Conservation (phyloP, 345 rosid genomes). For the Gossypium anomalum region DNA sequence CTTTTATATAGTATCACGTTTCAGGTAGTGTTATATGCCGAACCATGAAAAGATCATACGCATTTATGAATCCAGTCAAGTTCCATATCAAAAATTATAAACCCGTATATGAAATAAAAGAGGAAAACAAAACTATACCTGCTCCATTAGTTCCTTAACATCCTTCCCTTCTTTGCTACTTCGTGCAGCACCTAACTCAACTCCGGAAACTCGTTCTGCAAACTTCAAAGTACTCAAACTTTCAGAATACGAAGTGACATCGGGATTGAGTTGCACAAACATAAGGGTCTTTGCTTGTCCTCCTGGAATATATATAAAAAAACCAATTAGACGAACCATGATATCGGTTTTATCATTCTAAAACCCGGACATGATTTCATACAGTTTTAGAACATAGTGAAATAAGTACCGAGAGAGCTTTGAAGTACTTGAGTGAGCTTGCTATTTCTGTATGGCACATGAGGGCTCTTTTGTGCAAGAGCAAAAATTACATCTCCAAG, state of each 20-base stretch:
- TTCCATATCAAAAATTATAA: background rate
- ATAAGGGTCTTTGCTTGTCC: constrained; percentile 98
- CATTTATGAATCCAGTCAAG: background rate
- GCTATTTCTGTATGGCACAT: constrained; percentile 96
- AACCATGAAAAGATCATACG: background rate
- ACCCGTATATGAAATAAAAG: background rate
- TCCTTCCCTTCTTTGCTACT: constrained; percentile 87
- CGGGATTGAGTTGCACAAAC: constrained; percentile 98
- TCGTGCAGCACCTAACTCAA: constrained; percentile 90
- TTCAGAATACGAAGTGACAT: constrained; percentile 81
- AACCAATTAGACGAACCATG: constrained; percentile 2
- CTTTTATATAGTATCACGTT: no score
- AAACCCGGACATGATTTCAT: background rate
- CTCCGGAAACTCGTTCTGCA: constrained; percentile 96
- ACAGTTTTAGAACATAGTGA: background rate
- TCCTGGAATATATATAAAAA: constrained; percentile 37
- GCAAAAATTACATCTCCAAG: constrained; percentile 98
- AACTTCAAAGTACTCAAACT: constrained; percentile 88
- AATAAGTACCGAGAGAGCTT: constrained; percentile 59
- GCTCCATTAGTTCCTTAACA: constrained; percentile 80
- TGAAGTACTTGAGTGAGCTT: constrained; percentile 97
- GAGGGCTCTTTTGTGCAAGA: constrained; percentile 69
- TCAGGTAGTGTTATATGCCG: background rate
- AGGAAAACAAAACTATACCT: constrained; percentile 35
- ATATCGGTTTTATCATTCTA: background rate